Percentiles rank a stretch among this genome's conserved stretches.
These are phyloP conservation scores for Microstroma glucosiphilum DNA, from an alignment of 1,284 basidiomycete species.

Conservation along the genomic window DNA sequence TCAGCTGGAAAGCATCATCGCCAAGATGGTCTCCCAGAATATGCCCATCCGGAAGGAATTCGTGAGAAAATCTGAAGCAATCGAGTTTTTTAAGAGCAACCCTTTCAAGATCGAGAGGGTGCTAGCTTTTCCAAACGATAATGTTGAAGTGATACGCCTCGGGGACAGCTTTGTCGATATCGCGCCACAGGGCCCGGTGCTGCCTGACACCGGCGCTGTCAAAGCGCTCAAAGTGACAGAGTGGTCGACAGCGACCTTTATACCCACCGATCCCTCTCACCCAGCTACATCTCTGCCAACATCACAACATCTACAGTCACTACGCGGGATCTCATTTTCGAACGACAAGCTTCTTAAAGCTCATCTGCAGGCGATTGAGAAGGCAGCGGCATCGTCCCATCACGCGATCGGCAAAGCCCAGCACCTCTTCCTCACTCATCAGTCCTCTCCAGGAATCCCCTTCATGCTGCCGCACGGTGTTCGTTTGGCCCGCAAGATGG, in stretches of 20 bases:
- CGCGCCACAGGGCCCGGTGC: constrained; percentile 7
- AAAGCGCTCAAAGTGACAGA: constrained; percentile 17
- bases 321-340: constrained; percentile 23
- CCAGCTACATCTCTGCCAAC: neutral
- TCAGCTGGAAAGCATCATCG: neutral
- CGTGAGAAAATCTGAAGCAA: constrained; percentile 2
- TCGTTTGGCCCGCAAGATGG: constrained; percentile 38
- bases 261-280: constrained; percentile 5
- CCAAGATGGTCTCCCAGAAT: constrained; percentile 2
- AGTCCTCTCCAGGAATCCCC: constrained; percentile 45
- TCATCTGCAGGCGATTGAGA: constrained; percentile 9
- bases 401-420: constrained; percentile 35
- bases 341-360: constrained; percentile 12
- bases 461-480: constrained; percentile 49
- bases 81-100: constrained; percentile 5
- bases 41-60: neutral
- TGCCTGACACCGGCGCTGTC: constrained; percentile 13
- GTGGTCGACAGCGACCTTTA: constrained; percentile 19
- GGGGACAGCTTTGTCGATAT: constrained; percentile 16
- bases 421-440: constrained; percentile 44
- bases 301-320: constrained; percentile 15
- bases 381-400: constrained; percentile 22
- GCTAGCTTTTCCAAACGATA: neutral
- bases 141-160: constrained; percentile 9
- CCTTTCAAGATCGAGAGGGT: constrained; percentile 18